Base-by-base conservation (phyloP, 2,329 filamentous ascomycete species). In the Acrocalymma vagum region DNA sequence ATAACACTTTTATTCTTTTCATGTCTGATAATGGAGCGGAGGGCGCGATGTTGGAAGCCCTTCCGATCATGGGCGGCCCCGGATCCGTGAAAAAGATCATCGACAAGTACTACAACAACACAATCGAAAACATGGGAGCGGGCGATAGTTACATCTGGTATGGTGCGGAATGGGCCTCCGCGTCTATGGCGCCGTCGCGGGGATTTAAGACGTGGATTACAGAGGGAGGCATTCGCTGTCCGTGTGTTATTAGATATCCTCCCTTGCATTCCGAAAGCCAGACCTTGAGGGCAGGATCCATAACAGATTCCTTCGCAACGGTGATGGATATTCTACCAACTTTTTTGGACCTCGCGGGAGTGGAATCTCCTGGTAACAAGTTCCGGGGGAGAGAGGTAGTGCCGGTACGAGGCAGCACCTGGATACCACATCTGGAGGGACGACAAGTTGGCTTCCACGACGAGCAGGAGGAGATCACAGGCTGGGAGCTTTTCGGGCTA, bases 11-110 rank as follows among this genome's bases (percentile, higher is more conserved):
- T 29, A 52, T 70, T 11, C 34, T 69, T 7, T 70, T 71, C 51
- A 69, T 70, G 65, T 67, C 62, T 25, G 68, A 70, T 43, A 70
- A 71, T 27, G 68, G 68, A 4, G 68, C 68, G 18, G 68, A 71
- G 42, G 68, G 68, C 3, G 41, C 60, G 11, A 50, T 65, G 39
- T 51, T 61, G 29, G 67, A 67, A 38, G 51, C 51, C 10, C 20
- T 47, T 5, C 51, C 69, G 3, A 58, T 70, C 3, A 64, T 70
- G 46, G 51, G 52, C 14, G 58, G 61, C 18, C 57, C 60, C 15
- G 65, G 34, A 6, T 68, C 32, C 47, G 51, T 36, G 45, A 50
- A 14, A 51, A 60, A 14, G 13, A 36, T 36, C 17, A 69, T 70
- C 25, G 54, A 65, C 25, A 55, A 67, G 29, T 69, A 70, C 40